Conservation (phyloP, 73 alveolate species). For the Blepharisma japonicum region DNA sequence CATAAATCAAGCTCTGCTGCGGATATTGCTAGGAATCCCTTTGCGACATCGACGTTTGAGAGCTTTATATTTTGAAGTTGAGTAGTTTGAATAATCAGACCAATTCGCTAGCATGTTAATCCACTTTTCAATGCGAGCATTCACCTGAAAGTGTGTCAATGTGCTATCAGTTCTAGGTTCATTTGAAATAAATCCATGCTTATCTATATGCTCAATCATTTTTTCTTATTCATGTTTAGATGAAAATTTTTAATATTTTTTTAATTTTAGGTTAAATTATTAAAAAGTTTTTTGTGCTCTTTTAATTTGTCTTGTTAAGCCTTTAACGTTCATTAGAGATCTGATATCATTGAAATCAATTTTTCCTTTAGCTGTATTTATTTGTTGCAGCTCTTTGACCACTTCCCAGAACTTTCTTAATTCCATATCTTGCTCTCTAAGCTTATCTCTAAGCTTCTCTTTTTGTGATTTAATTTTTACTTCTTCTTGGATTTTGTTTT, state of each 20-base stretch:
- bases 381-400: background rate
- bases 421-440: constrained; percentile 13
- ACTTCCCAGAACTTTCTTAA: constrained; percentile 8
- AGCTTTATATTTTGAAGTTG: background rate
- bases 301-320: background rate
- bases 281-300: no score
- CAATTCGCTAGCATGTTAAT: constrained; percentile 6
- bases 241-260: no score
- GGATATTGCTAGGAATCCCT: background rate
- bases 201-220: no score
- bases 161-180: no score
- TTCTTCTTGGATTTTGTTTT: background rate
- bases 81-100: background rate
- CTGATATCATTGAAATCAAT: constrained; percentile 17
- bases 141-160: background rate
- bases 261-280: no score
- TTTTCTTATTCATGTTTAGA: no score
- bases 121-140: constrained; percentile 27
- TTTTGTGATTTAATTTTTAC: background rate
- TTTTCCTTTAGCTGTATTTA: background rate
- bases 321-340: background rate
- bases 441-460: background rate
- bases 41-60: background rate
- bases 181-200: no score
- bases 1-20: background rate